Evolutionary conservation across 1,139 yeast genomes (phyloP).

Genomic region (Meyerozyma athensensis): DNA sequence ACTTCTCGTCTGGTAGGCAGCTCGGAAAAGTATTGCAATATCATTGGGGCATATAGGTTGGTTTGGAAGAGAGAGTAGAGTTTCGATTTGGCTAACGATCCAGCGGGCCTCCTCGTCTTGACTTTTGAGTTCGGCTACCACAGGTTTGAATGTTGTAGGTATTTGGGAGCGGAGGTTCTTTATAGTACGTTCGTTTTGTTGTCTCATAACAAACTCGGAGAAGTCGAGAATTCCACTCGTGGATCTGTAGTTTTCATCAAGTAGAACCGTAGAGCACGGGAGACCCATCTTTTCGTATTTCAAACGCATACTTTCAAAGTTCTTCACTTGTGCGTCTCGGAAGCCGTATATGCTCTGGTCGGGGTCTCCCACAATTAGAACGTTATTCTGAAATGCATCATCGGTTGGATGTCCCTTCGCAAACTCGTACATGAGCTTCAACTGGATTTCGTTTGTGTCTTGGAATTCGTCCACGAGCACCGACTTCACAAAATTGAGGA

Average conservation of each 20-base stretch:
- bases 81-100: conserved; percentile 52
- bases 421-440: conserved; percentile 59
- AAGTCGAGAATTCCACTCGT: conserved; percentile 59
- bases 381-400: conserved; percentile 31
- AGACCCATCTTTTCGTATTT: conserved; percentile 28
- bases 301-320: conserved; percentile 56
- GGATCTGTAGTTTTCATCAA: conserved; percentile 78
- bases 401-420: conserved; percentile 36
- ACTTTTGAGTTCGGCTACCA: conserved; percentile 34
- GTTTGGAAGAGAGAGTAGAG: conserved; percentile 36
- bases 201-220: conserved; percentile 65
- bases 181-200: conserved; percentile 43
- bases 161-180: conserved; percentile 47
- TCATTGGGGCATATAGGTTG: conserved; percentile 44
- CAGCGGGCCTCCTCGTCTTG: conserved; percentile 52
- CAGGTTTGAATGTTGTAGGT: conserved; percentile 41
- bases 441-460: conserved; percentile 79
- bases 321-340: conserved; percentile 70
- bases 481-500: conserved; percentile 53
- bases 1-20: conserved; percentile 50
- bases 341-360: conserved; percentile 93
- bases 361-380: conserved; percentile 93
- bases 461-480: conserved; percentile 93
- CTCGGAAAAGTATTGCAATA: conserved; percentile 67
- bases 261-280: conserved; percentile 29